phyloP scores from a whole-genome alignment of 2,329 filamentous ascomycete species.

The Orbilia javanica region DNA sequence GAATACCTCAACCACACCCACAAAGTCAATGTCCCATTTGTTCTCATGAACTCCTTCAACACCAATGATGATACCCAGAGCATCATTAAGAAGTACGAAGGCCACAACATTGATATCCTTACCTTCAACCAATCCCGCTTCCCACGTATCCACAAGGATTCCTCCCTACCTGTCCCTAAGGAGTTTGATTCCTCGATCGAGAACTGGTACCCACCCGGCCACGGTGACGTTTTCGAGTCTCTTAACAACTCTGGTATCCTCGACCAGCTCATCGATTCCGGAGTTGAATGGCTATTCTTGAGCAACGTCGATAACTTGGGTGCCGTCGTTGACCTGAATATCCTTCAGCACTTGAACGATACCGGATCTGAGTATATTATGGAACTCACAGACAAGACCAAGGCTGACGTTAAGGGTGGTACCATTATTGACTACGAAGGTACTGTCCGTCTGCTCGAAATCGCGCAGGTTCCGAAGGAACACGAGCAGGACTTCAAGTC shows the following conservation, averaged over 20 bases:
- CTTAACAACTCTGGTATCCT: slow-evolving; percentile 99
- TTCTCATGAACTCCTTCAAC: slow-evolving; percentile 99
- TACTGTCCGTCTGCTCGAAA: slow-evolving; percentile 94
- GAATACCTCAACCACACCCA: slow-evolving; percentile 99
- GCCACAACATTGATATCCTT: slow-evolving; percentile 98
- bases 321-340: slow-evolving; percentile 96
- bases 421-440: slow-evolving; percentile 99
- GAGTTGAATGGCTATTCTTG: slow-evolving; percentile 97
- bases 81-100: slow-evolving; percentile 99
- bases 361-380: slow-evolving; percentile 98
- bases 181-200: slow-evolving; percentile 85
- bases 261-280: slow-evolving; percentile 93
- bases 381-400: slow-evolving; percentile 99
- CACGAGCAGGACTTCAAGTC: slow-evolving; percentile 99
- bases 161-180: slow-evolving; percentile 94
- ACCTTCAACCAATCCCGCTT: slow-evolving; percentile 99
- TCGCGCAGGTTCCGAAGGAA: slow-evolving; percentile 99
- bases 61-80: slow-evolving; percentile 97
- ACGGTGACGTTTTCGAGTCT: slow-evolving; percentile 99
- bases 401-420: slow-evolving; percentile 99
- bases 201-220: slow-evolving; percentile 98
- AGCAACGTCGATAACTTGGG: slow-evolving; percentile 99
- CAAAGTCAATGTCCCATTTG: slow-evolving; percentile 95
- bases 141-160: slow-evolving; percentile 98
- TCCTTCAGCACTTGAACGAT: slow-evolving; percentile 99